A percentile compares a stretch with the other conserved stretches of the same genome.
Evolutionary conservation across 495 filamentous ascomycete species (phyloP).

Genomic region (Penicillium turbatum): DNA sequence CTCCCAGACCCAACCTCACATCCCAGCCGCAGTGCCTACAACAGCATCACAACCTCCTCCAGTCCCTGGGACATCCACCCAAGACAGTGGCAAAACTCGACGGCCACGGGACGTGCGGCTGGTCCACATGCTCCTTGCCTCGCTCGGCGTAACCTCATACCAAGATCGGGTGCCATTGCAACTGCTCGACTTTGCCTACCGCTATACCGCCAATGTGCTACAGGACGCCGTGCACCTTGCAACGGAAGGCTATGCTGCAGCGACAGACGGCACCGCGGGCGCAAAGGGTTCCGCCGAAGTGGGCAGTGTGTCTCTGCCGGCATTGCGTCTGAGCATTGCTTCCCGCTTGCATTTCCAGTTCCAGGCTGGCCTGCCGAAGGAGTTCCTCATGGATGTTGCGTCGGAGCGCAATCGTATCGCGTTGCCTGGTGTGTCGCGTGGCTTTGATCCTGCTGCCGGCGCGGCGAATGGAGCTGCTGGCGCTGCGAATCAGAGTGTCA

Average conservation of each 20-base stretch:
- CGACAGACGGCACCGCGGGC: constrained; percentile 23
- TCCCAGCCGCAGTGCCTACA: constrained; percentile 16
- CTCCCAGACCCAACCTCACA: constrained; percentile 16
- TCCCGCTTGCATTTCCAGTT: constrained; percentile 63
- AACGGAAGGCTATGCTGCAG: constrained; percentile 48
- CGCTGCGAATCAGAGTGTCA: constrained; percentile 31
- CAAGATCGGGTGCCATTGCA: constrained; percentile 92
- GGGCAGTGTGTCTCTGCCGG: constrained; percentile 49
- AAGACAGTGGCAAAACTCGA: constrained; percentile 59
- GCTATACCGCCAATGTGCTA: constrained; percentile 55
- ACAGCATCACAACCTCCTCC: constrained; percentile 38
- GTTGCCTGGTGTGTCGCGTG: constrained; percentile 69
- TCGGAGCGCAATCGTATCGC: constrained; percentile 75
- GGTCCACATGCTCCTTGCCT: constrained; percentile 84
- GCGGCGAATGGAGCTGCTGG: constrained; percentile 13
- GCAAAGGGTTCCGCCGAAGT: constrained; percentile 32
- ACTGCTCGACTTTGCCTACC: constrained; percentile 95
- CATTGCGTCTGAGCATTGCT: constrained; percentile 60
- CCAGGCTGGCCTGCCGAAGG: constrained; percentile 65
- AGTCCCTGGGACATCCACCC: constrained; percentile 51
- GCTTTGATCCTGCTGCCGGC: constrained; percentile 45
- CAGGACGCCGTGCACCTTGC: constrained; percentile 51
- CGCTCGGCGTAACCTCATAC: constrained; percentile 82
- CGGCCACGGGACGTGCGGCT: constrained; percentile 88
- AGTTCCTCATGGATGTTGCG: constrained; percentile 80